Base-by-base conservation (phyloP, 1,139 yeast genomes). In the Kluyveromyces marxianus region DNA sequence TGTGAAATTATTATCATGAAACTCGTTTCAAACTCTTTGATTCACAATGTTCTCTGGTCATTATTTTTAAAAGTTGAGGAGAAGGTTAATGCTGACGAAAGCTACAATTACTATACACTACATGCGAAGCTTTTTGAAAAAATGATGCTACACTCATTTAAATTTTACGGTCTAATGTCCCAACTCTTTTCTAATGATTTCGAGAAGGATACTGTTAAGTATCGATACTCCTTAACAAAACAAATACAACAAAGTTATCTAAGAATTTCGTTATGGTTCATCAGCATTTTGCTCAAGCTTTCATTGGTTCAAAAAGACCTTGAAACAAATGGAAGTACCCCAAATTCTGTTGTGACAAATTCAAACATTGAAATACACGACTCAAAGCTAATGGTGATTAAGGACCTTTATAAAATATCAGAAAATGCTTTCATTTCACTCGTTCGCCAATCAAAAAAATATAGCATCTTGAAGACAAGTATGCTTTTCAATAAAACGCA, bases 121-220 rank as follows among this genome's bases (percentile, higher is more conserved):
- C 44, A 36, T 27, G 35, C 27, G 5, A 32, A 32, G 7, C 32
- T 40, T 21, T 39, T 37, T 14, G 36, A 33, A 26, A 37, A 24
- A 27, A 32, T 39, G 28, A 39, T 39, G 33, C 33, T 35, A 4
- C 28, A 37, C 27, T 46, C 42, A 25, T 32, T 43, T n/a, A 42
- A 46, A 26, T 7, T 40, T 8, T 25, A 31, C 7, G 43, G 42
- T 27, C 27, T 46, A n/a, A 25, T 46, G 25, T 10, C 26, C 10
- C 39, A 43, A n/a, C 25, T 36, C 3, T 14, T 40, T 3, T 24
- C 7, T 4, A 25, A 29, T 14, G 38, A 39, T 10, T 32, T 29
- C 7, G 35, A 46, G 4, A 25, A 32, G 25, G 26, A 26, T 25
- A n/a, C 34, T 4, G 35, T 32, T 5, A 24, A 29, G 6, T 41